A percentile compares a stretch with the other conserved stretches of the same genome.
Conservation (phyloP, 805 yeast genomes). For the Myxozyma geophila region DNA sequence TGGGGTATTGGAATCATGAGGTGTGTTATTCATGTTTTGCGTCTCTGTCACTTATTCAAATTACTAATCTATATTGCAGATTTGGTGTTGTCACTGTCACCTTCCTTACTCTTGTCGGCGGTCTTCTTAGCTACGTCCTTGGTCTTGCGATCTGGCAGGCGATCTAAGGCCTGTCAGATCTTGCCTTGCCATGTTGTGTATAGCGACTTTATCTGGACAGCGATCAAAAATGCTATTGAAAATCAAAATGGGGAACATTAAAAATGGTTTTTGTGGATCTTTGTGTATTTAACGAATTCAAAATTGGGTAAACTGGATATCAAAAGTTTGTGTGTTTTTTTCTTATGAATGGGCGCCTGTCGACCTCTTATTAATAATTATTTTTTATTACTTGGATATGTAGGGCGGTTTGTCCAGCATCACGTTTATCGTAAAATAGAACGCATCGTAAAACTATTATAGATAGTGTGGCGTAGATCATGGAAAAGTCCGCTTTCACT, state of each 20-base stretch:
- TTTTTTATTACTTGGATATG: background rate
- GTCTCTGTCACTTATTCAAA: background rate
- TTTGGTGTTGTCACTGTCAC: conserved; percentile 35
- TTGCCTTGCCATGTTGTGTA: too few species aligned
- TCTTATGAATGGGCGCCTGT: background rate
- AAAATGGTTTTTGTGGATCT: too few species aligned
- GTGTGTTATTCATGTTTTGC: background rate
- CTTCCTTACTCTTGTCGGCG: conserved; percentile 33
- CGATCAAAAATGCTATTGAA: too few species aligned
- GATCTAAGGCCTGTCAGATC: conserved; percentile 3
- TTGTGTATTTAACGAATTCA: background rate
- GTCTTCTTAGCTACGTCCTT: conserved; percentile 27
- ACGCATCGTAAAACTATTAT: too few species aligned
- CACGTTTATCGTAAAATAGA: too few species aligned
- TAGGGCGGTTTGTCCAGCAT: background rate
- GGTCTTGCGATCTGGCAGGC: conserved; percentile 33
- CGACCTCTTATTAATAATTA: background rate
- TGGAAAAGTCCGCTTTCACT: too few species aligned
- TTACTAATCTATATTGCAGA: background rate
- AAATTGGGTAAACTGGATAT: background rate
- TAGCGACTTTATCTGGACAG: too few species aligned
- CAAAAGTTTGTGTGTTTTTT: background rate
- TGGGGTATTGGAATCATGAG: conserved; percentile 37
- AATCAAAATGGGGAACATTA: too few species aligned
- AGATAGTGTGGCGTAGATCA: too few species aligned